Evolutionary conservation across 345 rosid species (phyloP).

Genomic region (Eucalyptus urophylla): DNA sequence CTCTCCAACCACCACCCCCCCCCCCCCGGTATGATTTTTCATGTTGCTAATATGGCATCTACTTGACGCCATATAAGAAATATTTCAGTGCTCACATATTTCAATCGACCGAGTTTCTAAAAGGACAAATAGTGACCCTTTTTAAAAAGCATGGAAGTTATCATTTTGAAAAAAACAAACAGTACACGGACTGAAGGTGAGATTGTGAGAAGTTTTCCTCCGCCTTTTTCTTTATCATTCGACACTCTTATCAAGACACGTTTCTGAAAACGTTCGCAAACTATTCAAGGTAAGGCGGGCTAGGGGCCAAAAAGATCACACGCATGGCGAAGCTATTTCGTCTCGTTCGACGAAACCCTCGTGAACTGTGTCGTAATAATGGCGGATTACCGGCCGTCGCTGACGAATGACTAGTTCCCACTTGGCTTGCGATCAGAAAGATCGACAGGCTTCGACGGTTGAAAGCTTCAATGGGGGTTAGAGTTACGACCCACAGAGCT

Average conservation of each 20-base stretch:
- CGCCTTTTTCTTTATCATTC: neutral
- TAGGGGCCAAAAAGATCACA: neutral
- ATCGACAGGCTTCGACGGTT: neutral
- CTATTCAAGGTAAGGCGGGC: neutral
- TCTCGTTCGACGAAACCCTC: neutral
- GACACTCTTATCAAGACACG: neutral
- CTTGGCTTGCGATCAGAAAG: neutral
- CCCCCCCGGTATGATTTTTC: neutral
- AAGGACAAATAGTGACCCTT: neutral
- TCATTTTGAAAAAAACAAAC: neutral
- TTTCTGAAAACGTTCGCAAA: neutral
- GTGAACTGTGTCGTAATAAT: neutral
- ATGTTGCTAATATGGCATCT: neutral
- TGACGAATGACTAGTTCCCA: neutral
- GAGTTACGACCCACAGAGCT: neutral
- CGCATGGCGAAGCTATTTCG: neutral
- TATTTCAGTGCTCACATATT: neutral
- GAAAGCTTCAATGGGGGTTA: neutral
- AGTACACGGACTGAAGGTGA: neutral
- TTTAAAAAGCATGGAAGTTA: neutral
- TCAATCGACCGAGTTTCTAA: neutral
- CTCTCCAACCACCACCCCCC: too few relatives aligned
- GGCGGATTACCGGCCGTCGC: neutral
- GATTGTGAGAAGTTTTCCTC: neutral
- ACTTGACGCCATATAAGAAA: neutral